Evolutionary conservation across 2,329 filamentous ascomycete genomes (phyloP).

Genomic region (Aspergillus brunneoviolaceus): DNA sequence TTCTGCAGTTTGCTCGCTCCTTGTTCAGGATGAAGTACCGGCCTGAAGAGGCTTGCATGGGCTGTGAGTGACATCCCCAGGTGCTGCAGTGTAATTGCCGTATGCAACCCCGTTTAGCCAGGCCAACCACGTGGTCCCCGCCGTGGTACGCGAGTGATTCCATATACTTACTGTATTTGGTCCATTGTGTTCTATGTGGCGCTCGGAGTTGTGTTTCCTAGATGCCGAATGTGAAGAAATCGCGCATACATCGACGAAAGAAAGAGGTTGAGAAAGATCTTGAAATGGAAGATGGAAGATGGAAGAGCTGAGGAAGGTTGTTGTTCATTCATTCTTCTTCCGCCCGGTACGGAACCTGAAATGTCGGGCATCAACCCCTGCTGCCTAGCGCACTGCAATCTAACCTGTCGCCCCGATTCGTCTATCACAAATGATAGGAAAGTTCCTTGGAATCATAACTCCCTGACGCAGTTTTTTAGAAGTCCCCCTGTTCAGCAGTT

Average conservation of each 20-base stretch:
- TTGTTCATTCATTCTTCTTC: too few species aligned
- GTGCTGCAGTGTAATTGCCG: not conserved
- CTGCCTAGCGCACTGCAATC: not conserved
- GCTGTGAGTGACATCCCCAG: not conserved
- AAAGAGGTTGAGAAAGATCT: too few species aligned
- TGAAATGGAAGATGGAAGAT: too few species aligned
- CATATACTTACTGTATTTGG: too few species aligned
- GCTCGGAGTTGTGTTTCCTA: not conserved
- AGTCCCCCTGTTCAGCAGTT: too few species aligned
- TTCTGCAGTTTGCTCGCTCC: not conserved
- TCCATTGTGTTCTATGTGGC: not conserved
- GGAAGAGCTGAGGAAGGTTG: too few species aligned
- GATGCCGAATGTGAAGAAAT: not conserved
- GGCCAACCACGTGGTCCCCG: not conserved
- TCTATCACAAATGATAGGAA: too few species aligned
- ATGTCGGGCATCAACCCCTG: not conserved
- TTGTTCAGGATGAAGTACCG: not conserved
- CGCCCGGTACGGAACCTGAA: too few species aligned
- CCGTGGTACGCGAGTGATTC: not conserved
- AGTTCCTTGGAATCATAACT: too few species aligned
- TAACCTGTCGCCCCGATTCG: too few species aligned
- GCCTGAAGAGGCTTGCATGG: not conserved
- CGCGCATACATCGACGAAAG: not conserved
- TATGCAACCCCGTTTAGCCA: not conserved
- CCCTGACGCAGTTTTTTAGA: too few species aligned